Conservation (phyloP, 495 filamentous ascomycete species). For the Lindgomyces ingoldianus region DNA sequence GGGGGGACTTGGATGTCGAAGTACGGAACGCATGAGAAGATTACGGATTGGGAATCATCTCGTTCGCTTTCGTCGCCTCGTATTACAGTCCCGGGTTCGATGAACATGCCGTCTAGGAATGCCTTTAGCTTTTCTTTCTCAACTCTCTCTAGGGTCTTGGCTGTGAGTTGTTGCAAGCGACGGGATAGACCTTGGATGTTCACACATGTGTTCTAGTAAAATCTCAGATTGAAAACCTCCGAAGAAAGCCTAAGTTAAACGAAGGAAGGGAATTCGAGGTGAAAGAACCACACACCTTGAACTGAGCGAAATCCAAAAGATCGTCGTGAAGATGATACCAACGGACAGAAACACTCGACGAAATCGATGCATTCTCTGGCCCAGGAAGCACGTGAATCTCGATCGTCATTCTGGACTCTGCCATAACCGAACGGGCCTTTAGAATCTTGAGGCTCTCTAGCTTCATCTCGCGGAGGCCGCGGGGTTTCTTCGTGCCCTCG, state of each 20-base stretch:
- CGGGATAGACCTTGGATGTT: conserved; percentile 7
- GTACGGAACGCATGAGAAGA: conserved; percentile 30
- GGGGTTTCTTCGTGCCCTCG: background rate
- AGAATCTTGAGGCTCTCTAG: conserved; percentile 18
- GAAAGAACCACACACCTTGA: conserved; percentile 4
- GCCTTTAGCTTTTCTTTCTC: conserved; percentile 26
- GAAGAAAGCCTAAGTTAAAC: background rate
- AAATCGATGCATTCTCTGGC: conserved; percentile 1
- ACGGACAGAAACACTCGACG: background rate
- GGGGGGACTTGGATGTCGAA: conserved; percentile 20
- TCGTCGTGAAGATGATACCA: conserved; percentile 23
- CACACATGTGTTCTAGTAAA: conserved; percentile 11
- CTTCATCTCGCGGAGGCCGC: conserved; percentile 7
- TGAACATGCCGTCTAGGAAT: conserved; percentile 29
- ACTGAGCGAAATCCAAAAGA: conserved; percentile 25
- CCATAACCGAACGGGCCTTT: conserved; percentile 10
- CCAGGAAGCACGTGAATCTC: conserved; percentile 19
- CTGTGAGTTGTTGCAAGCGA: background rate
- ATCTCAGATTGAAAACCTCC: background rate
- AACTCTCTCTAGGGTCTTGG: conserved; percentile 21
- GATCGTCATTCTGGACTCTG: conserved; percentile 13
- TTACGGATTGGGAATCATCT: conserved; percentile 20
- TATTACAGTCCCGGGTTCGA: conserved; percentile 33
- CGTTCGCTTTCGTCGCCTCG: conserved; percentile 13
- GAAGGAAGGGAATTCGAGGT: background rate